phyloP scores from a whole-genome alignment of 805 yeast species.

The Lipomyces chichibuensis region DNA sequence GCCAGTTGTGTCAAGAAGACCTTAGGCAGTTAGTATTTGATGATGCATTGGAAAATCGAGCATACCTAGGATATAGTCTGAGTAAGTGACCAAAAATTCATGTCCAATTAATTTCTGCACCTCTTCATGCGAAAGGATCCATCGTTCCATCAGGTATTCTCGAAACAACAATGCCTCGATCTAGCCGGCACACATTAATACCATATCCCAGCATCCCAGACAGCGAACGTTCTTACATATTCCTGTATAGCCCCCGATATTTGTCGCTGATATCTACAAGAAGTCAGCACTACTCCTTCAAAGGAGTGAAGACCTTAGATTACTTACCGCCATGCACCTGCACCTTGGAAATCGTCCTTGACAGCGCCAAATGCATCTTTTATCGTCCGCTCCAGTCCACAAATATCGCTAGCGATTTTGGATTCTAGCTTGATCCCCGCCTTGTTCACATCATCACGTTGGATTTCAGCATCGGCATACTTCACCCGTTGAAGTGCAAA shows the following conservation, averaged over 20 bases:
- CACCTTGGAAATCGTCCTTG: constrained; percentile 7
- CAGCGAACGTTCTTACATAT: constrained; percentile 13
- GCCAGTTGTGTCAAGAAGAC: constrained; percentile 49
- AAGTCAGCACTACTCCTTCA: not conserved
- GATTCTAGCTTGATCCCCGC: not conserved
- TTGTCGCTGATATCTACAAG: constrained; percentile 13
- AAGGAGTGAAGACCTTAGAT: not conserved
- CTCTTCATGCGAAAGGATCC: constrained; percentile 29
- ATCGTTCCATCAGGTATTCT: constrained; percentile 29
- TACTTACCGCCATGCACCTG: constrained; percentile 15
- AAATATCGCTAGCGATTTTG: constrained; percentile 11
- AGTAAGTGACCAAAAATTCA: constrained; percentile 32
- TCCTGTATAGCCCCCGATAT: constrained; percentile 40
- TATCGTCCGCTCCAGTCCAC: constrained; percentile 15
- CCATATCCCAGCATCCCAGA: not conserved
- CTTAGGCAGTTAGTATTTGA: constrained; percentile 5
- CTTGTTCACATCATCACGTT: not conserved
- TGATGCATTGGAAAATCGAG: not conserved
- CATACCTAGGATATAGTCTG: constrained; percentile 48
- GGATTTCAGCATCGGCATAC: not conserved
- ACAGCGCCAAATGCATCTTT: constrained; percentile 1
- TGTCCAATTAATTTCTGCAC: constrained; percentile 16
- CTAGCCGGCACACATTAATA: not conserved
- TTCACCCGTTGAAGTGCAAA: constrained; percentile 39
- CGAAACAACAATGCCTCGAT: constrained; percentile 40